Conservation (phyloP, 2,329 filamentous ascomycete genomes). For the Penicillium psychrosexuale region DNA sequence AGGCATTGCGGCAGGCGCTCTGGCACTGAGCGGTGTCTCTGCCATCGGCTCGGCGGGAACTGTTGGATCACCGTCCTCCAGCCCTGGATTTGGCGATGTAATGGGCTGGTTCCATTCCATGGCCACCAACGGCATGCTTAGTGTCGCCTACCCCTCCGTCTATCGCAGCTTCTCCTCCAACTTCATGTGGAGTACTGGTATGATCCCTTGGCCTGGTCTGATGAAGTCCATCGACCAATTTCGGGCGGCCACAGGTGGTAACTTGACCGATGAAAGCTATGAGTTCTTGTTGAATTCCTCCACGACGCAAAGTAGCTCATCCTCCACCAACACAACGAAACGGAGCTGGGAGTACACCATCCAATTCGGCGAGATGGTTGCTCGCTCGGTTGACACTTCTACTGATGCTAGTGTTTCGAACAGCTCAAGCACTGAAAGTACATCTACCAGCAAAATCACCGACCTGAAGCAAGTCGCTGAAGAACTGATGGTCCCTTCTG, state of each 20-base stretch:
- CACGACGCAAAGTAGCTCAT: slow-evolving; percentile 60
- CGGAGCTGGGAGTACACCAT: slow-evolving; percentile 52
- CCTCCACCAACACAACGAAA: slow-evolving; percentile 51
- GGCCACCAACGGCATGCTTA: slow-evolving; percentile 95
- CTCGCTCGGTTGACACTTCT: slow-evolving; percentile 49
- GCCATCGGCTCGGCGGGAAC: slow-evolving; percentile 62
- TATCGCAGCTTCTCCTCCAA: slow-evolving; percentile 90
- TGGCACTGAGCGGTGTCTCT: slow-evolving; percentile 69
- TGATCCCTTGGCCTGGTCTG: slow-evolving; percentile 78
- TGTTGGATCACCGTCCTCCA: slow-evolving; percentile 62
- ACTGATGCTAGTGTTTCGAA: slow-evolving; percentile 40
- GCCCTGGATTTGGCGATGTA: slow-evolving; percentile 81
- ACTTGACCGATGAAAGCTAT: slow-evolving; percentile 77
- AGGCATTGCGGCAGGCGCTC: slow-evolving; percentile 78
- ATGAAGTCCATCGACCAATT: slow-evolving; percentile 82
- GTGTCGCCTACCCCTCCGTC: slow-evolving; percentile 78
- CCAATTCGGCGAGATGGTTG: slow-evolving; percentile 47
- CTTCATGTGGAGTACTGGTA: slow-evolving; percentile 84
- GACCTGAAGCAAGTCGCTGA: slow-evolving; percentile 83
- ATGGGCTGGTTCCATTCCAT: slow-evolving; percentile 90
- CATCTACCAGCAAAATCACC: slow-evolving; percentile 55
- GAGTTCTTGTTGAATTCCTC: slow-evolving; percentile 63
- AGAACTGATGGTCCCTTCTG: slow-evolving; percentile 76
- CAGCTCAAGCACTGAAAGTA: slow-evolving; percentile 25
- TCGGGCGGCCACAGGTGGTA: slow-evolving; percentile 75